Conservation (phyloP, 1,284 basidiomycete species). For the Malassezia nana region DNA sequence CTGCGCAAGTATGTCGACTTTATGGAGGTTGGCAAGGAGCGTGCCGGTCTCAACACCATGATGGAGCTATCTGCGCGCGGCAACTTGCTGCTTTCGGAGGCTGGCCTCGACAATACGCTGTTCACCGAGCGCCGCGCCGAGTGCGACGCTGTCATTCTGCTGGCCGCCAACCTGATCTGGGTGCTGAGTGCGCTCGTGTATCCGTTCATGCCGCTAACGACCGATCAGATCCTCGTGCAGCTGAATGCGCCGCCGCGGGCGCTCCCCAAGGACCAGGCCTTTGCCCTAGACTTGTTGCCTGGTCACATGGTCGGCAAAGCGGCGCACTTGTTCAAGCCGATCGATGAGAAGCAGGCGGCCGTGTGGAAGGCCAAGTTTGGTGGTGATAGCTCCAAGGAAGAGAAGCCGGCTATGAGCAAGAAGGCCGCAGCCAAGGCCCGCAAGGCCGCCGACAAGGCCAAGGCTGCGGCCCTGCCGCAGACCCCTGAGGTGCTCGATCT, state of each 20-base stretch:
- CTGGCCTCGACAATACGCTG: conserved; percentile 80
- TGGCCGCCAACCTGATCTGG: conserved; percentile 89
- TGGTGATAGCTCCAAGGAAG: conserved; percentile 52
- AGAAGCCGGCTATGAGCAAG: conserved; percentile 39
- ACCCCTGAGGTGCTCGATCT: conserved; percentile 34
- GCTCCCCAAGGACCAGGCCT: conserved; percentile 50
- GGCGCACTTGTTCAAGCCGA: conserved; percentile 82
- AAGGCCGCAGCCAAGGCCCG: conserved; percentile 40
- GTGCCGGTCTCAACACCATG: conserved; percentile 71
- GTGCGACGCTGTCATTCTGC: conserved; percentile 76
- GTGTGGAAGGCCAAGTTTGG: conserved; percentile 73
- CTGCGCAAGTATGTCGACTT: conserved; percentile 71
- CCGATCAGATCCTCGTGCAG: conserved; percentile 70
- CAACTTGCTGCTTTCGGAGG: conserved; percentile 85
- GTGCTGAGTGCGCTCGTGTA: conserved; percentile 72
- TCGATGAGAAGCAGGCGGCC: conserved; percentile 80
- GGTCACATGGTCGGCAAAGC: conserved; percentile 79
- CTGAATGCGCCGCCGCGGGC: conserved; percentile 77
- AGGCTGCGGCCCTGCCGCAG: conserved; percentile 17
- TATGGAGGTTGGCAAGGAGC: conserved; percentile 86
- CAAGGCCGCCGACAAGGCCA: conserved; percentile 37
- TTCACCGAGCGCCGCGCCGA: conserved; percentile 69
- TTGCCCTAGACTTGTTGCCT: conserved; percentile 69
- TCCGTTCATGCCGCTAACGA: conserved; percentile 92
- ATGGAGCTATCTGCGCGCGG: conserved; percentile 87